Base-by-base conservation (phyloP, 805 yeast species). In the Kazachstania martiniae region DNA sequence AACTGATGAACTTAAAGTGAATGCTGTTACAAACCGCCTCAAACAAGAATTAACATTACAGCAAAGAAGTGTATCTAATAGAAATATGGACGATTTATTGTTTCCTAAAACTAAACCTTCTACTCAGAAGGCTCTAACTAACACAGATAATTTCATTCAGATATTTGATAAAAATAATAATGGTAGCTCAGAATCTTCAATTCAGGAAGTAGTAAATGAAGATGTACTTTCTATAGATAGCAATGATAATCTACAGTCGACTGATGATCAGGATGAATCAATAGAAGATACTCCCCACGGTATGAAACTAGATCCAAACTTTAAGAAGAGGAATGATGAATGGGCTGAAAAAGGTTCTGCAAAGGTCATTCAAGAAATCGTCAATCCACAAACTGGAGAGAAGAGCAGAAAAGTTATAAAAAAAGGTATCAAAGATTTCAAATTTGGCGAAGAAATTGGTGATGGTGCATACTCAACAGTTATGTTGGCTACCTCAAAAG, bases 391-490 rank as follows among this genome's bases (percentile, higher is more conserved):
- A 3, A 53, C 63, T 10, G 84, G 83, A 8, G 59, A 72, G 50
- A 56, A 61, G 5, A 58, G 55, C 47, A 78, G 70, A 37, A 68
- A 62, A 50, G 61, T 67, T 34, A 74, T 65, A 28, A 69, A 53
- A 56, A 65, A 51, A 56, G 73, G 59, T 14, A 93, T 85, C 9
- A 74, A 77, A 42, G 98, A 91, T 52, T 91, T 87, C 56, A 79
- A 76, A 40, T 85, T 91, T 52, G 93, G 94, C 8, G 75, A 83
- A 12, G 75, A 80, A 27, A 70, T 91, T 18, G 99, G 99, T 19
- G 94, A 84, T 52, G 99, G 99, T 2, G 85, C 95, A 5, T 91
- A 89, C 53, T 86, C 96, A 8, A 87, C 94, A 1, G 99, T 89
- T 4, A 71, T 74, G 43, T 70, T 84, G 25, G 98, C 96, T 0